Evolutionary conservation across 139 green algal genomes (phyloP).

Genomic region (Trebouxia sp.): DNA sequence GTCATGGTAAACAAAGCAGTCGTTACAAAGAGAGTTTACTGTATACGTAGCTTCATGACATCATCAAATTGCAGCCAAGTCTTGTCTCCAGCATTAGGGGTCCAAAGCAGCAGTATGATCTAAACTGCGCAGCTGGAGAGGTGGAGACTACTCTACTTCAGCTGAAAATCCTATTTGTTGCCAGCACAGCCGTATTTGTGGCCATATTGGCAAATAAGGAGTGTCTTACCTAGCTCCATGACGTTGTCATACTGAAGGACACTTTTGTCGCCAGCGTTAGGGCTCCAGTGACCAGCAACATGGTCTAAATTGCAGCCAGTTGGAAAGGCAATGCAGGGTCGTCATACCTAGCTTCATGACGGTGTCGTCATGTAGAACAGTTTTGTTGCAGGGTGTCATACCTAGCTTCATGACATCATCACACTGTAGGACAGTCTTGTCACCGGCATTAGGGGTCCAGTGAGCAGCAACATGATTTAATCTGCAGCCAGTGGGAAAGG

Average conservation of each 20-base stretch:
- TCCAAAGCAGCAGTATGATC: constrained; percentile 97
- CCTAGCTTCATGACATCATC: constrained; percentile 99
- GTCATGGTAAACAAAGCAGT: too few relatives aligned
- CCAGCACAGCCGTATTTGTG: too few relatives aligned
- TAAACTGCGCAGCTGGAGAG: constrained; percentile 91
- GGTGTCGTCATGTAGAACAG: too few relatives aligned
- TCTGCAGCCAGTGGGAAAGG: constrained; percentile 92
- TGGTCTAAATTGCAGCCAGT: constrained; percentile 95
- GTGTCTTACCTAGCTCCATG: constrained; percentile 89
- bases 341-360: constrained; percentile 88
- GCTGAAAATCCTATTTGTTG: too few relatives aligned
- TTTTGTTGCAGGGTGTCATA: too few relatives aligned
- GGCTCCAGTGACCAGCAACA: constrained; percentile 97
- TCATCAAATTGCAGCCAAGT: constrained; percentile 96
- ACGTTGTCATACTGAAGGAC: constrained; percentile 97
- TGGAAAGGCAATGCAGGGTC: constrained; percentile 85
- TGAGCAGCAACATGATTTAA: constrained; percentile 97
- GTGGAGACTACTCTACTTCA: too few relatives aligned
- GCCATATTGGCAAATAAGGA: neutral
- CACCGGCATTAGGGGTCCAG: constrained; percentile 96
- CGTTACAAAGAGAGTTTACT: too few relatives aligned
- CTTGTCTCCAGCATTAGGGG: constrained; percentile 95
- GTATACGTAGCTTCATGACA: constrained; percentile 95
- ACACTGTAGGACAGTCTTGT: constrained; percentile 97
- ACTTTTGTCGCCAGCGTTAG: constrained; percentile 96